These are phyloP conservation scores for Colletotrichum agaves DNA, from an alignment of 2,329 filamentous ascomycete species.

Conservation along the genomic window DNA sequence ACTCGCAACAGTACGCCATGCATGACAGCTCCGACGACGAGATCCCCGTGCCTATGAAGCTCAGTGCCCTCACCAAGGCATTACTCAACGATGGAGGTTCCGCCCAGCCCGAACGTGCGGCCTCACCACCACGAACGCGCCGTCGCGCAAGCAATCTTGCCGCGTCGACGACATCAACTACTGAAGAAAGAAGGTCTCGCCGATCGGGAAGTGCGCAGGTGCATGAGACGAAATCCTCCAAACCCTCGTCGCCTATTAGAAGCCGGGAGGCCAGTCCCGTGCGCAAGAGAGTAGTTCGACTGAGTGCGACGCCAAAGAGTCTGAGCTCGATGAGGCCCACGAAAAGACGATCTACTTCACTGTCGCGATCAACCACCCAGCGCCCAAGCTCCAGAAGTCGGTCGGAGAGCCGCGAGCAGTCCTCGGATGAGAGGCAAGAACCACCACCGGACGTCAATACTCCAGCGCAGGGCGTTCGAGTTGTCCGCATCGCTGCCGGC, in stretches of 20 bases:
- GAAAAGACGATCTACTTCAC: conserved; percentile 62
- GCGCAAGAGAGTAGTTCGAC: conserved; percentile 67
- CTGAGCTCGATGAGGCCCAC: conserved; percentile 52
- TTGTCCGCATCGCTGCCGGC: conserved; percentile 65
- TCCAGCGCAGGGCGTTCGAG: conserved; percentile 60
- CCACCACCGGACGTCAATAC: conserved; percentile 61
- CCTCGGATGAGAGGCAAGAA: conserved; percentile 52
- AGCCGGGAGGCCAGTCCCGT: conserved; percentile 63
- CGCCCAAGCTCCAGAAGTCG: conserved; percentile 49
- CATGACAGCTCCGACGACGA: conserved; percentile 96
- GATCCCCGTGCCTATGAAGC: conserved; percentile 89
- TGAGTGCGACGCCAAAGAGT: conserved; percentile 63
- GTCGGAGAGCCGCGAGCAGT: conserved; percentile 54
- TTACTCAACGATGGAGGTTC: conserved; percentile 74
- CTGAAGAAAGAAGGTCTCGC: conserved; percentile 57
- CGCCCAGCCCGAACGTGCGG: conserved; percentile 54
- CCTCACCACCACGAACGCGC: conserved; percentile 60
- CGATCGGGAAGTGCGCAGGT: conserved; percentile 61
- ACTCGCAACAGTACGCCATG: conserved; percentile 60
- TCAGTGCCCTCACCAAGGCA: conserved; percentile 91
- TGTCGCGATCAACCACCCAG: conserved; percentile 50
- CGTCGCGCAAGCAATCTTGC: conserved; percentile 60
- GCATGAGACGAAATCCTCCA: conserved; percentile 49
- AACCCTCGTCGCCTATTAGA: conserved; percentile 53
- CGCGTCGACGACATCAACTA: conserved; percentile 54